Conservation (phyloP, 192 early-diverging fungal species). For the Fimicolochytrium jonesii region DNA sequence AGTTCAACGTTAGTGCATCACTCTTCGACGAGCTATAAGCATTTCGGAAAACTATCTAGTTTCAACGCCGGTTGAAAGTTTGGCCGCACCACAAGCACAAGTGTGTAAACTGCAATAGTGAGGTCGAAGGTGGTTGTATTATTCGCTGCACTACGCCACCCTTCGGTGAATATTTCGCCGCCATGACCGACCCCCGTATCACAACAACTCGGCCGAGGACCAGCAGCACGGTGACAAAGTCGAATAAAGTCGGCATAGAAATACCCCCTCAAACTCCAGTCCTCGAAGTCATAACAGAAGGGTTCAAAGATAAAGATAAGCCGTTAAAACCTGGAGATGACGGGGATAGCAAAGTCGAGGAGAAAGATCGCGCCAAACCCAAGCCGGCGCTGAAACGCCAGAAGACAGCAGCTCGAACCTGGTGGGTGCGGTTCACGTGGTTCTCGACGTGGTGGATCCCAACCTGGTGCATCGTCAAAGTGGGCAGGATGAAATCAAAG, state of each 20-base stretch:
- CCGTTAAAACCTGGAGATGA: neutral
- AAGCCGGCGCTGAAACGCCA: conserved; percentile 32
- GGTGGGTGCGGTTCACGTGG: conserved; percentile 83
- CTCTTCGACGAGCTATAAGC: too few species aligned
- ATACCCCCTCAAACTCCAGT: neutral
- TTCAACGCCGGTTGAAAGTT: too few species aligned
- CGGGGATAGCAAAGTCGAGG: conserved; percentile 11
- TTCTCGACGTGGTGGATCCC: conserved; percentile 81
- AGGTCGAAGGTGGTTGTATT: too few species aligned
- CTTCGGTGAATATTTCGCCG: too few species aligned
- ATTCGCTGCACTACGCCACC: too few species aligned
- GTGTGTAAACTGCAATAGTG: too few species aligned
- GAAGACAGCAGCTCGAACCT: conserved; percentile 50
- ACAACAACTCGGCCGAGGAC: neutral
- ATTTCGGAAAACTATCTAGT: too few species aligned
- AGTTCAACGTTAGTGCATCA: too few species aligned
- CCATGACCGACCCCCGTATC: too few species aligned
- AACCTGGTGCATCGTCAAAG: conserved; percentile 53
- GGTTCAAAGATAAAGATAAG: conserved; percentile 5
- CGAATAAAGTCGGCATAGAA: conserved; percentile 15
- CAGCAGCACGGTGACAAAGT: neutral
- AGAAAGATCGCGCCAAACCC: neutral
- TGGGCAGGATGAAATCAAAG: conserved; percentile 68
- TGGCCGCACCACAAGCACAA: too few species aligned
- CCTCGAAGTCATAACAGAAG: neutral